These are phyloP conservation scores for Trichomonascaceae sp. DNA, from an alignment of 1,139 yeast genomes.

Conservation along the genomic window DNA sequence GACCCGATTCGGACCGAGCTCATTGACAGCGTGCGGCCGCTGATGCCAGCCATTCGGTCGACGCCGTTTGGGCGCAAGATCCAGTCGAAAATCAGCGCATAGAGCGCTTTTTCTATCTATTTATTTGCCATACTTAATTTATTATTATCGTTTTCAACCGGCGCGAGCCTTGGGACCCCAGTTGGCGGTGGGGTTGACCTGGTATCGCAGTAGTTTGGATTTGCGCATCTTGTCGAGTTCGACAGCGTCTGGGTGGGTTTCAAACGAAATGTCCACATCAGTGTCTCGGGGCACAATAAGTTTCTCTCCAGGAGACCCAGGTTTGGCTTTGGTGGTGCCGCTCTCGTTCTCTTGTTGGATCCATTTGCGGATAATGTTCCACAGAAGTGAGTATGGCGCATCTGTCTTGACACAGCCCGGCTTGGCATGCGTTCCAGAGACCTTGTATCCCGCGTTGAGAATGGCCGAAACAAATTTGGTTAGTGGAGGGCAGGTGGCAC, in stretches of 20 bases:
- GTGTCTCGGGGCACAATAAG: slow-evolving; percentile 35
- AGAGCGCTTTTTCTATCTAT: too few species aligned
- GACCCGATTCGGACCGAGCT: slow-evolving; percentile 24
- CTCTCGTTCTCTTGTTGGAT: slow-evolving; percentile 32
- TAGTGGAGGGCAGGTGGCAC: slow-evolving; percentile 74
- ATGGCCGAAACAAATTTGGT: slow-evolving; percentile 61
- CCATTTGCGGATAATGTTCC: slow-evolving; percentile 65
- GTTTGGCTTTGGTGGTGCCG: slow-evolving; percentile 29
- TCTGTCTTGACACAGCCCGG: slow-evolving; percentile 79
- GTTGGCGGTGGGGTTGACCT: slow-evolving; percentile 80
- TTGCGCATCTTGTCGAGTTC: slow-evolving; percentile 47
- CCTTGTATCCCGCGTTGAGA: slow-evolving; percentile 72
- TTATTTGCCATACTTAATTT: background rate
- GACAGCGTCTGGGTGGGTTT: slow-evolving; percentile 38
- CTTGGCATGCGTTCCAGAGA: slow-evolving; percentile 80
- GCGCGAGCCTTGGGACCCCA: slow-evolving; percentile 86
- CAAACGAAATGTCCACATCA: slow-evolving; percentile 30
- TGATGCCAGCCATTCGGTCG: slow-evolving; percentile 45
- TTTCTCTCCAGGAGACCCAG: slow-evolving; percentile 50
- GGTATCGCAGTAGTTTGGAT: slow-evolving; percentile 73
- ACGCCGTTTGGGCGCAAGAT: slow-evolving; percentile 95
- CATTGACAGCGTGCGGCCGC: slow-evolving; percentile 26
- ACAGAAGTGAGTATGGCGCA: slow-evolving; percentile 71
- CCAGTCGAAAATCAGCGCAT: slow-evolving; percentile 28
- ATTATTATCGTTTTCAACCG: slow-evolving; percentile 1